Evolutionary conservation across 108 stramenopile genomes (phyloP).

Genomic region (Aurantiochytrium sp.): DNA sequence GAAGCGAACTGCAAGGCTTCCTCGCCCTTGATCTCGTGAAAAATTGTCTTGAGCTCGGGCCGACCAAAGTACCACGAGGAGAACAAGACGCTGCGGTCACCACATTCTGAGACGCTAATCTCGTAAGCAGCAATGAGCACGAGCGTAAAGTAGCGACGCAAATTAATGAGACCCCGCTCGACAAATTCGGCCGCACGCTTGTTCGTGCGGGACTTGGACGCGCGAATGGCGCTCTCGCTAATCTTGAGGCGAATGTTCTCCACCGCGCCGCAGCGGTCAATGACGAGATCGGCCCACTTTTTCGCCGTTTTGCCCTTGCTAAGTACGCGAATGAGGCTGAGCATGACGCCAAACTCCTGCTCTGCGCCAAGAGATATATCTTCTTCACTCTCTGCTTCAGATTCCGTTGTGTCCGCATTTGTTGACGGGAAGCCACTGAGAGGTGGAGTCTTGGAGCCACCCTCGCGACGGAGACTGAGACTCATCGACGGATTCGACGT

Average conservation of each 20-base stretch:
- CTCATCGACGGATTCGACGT: background rate
- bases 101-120: background rate
- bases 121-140: background rate
- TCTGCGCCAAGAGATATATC: background rate
- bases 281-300: slow-evolving; percentile 14
- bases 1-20: background rate
- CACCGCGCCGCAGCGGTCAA: background rate
- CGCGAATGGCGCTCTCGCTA: background rate
- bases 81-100: background rate
- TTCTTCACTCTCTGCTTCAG: background rate
- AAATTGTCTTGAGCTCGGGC: slow-evolving; percentile 4
- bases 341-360: slow-evolving; percentile 6
- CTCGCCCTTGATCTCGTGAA: background rate
- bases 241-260: slow-evolving; percentile 16
- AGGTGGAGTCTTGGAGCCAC: background rate
- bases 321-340: background rate
- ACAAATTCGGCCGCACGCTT: background rate
- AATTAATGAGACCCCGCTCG: slow-evolving; percentile 2
- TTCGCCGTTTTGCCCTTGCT: background rate
- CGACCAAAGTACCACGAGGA: background rate
- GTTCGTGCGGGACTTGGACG: background rate
- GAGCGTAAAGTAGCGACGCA: background rate
- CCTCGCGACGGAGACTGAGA: background rate
- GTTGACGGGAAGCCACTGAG: background rate
- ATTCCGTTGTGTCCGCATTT: background rate